These are phyloP conservation scores for Trichoderma sp. DNA, from an alignment of 2,329 filamentous ascomycete genomes.

Conservation along the genomic window DNA sequence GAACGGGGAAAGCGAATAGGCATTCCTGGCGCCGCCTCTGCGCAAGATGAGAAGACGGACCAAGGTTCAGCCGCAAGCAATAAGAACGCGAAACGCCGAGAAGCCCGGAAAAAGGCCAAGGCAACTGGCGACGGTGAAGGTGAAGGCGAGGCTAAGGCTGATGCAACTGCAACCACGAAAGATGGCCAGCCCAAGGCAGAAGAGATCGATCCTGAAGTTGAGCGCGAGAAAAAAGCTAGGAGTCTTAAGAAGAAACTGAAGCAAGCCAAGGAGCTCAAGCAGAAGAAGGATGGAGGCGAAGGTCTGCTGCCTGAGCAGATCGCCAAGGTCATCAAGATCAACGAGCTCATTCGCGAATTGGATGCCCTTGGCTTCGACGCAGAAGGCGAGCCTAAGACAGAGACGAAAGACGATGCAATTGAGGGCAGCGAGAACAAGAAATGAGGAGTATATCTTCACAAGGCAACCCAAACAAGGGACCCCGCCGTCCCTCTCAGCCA, in stretches of 20 bases:
- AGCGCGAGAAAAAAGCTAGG: slow-evolving; percentile 89
- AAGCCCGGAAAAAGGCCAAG: slow-evolving; percentile 58
- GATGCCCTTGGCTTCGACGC: slow-evolving; percentile 81
- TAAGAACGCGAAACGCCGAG: slow-evolving; percentile 82
- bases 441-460: slow-evolving; percentile 23
- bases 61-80: slow-evolving; percentile 58
- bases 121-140: slow-evolving; percentile 50
- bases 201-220: slow-evolving; percentile 66
- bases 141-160: slow-evolving; percentile 51
- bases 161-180: slow-evolving; percentile 28
- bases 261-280: slow-evolving; percentile 85
- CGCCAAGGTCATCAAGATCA: slow-evolving; percentile 96
- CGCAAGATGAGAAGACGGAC: slow-evolving; percentile 52
- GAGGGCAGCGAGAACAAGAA: slow-evolving; percentile 28
- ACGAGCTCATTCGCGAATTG: slow-evolving; percentile 86
- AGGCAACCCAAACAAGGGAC: not conserved
- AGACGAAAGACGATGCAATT: slow-evolving; percentile 18
- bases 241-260: slow-evolving; percentile 93
- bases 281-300: slow-evolving; percentile 87
- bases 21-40: slow-evolving; percentile 71
- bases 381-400: slow-evolving; percentile 63
- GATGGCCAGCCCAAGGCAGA: slow-evolving; percentile 36
- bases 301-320: slow-evolving; percentile 88
- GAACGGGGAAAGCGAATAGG: slow-evolving; percentile 63
- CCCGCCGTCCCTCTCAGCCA: not conserved